Percentiles rank a stretch among this genome's conserved stretches.
Conservation (phyloP, 345 rosid genomes). For the Gossypium raimondii region DNA sequence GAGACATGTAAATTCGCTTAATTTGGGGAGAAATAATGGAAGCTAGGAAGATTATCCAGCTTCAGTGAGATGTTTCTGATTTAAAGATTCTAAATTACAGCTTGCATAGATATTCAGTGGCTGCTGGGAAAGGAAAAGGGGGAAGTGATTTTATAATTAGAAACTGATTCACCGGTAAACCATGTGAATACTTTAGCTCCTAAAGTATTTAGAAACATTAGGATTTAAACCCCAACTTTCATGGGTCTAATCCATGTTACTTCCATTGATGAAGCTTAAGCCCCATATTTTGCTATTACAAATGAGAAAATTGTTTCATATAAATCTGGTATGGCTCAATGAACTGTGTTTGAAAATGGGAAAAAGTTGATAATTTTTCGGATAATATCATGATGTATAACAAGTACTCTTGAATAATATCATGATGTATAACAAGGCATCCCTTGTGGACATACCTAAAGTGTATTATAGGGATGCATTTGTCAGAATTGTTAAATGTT, state of each 20-base stretch:
- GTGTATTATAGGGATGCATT: too few relatives aligned
- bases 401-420: too few relatives aligned
- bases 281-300: too few relatives aligned
- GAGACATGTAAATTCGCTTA: neutral
- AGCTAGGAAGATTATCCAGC: neutral
- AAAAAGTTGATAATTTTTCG: too few relatives aligned
- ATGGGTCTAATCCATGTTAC: neutral
- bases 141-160: neutral
- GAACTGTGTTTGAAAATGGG: too few relatives aligned
- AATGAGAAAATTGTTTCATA: too few relatives aligned
- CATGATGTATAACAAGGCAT: slow-evolving; percentile 4
- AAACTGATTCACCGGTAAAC: neutral
- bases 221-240: neutral
- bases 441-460: neutral
- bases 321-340: too few relatives aligned
- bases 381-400: too few relatives aligned
- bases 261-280: too few relatives aligned
- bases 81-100: neutral
- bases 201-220: neutral
- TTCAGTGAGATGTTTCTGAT: neutral
- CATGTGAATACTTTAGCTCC: neutral
- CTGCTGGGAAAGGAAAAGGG: neutral
- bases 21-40: neutral
- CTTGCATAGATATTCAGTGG: neutral
- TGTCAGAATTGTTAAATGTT: too few relatives aligned